Evolutionary conservation across 78 protist genomes (phyloP).

Genomic region (Dictyostelium discoideum): dicty_2.7 NC_007089.4:540001-540500

Average conservation of each 20-base stretch:
- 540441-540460: conserved; percentile 25
- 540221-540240: neutral
- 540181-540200: neutral
- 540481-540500: conserved; percentile 15
- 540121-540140: neutral
- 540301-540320: neutral
- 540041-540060: neutral
- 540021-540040: too few relatives aligned
- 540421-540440: conserved; percentile 1
- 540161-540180: conserved; percentile 3
- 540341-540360: neutral
- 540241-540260: neutral
- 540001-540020: neutral
- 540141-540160: conserved; percentile 26
- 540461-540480: neutral
- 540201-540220: neutral
- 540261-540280: neutral
- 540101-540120: conserved; percentile 19
- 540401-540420: neutral
- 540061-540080: conserved; percentile 12
- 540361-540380: neutral
- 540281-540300: neutral
- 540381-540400: neutral
- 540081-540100: conserved; percentile 59
- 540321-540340: neutral